phyloP scores from a whole-genome alignment of 164 flowering plant genomes.

The Sextonia rubra region DNA sequence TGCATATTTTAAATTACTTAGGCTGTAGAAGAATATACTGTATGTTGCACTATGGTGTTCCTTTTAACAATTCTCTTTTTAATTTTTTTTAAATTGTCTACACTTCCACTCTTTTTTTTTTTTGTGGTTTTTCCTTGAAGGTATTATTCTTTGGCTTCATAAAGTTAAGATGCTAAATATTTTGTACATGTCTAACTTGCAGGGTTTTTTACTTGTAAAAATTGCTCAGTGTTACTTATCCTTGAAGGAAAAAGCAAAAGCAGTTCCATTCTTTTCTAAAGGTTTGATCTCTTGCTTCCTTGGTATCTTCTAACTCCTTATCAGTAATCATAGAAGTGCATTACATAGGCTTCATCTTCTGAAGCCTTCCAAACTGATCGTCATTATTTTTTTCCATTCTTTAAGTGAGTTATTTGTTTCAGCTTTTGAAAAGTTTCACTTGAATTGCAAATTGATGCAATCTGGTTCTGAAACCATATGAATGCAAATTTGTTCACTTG shows the following conservation, averaged over 20 bases:
- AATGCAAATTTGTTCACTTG: too few relatives aligned
- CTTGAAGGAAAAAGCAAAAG: slow-evolving; percentile 36
- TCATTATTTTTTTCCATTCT: not conserved
- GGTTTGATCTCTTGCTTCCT: slow-evolving; percentile 24
- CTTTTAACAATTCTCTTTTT: too few relatives aligned
- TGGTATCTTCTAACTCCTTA: not conserved
- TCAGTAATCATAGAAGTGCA: not conserved
- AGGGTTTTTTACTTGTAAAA: slow-evolving; percentile 47
- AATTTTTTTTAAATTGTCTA: too few relatives aligned
- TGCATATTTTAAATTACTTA: too few relatives aligned
- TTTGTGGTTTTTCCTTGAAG: too few relatives aligned
- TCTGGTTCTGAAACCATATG: not conserved
- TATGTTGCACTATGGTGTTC: too few relatives aligned
- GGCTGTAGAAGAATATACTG: too few relatives aligned
- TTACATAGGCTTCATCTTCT: not conserved
- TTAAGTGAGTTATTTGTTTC: not conserved
- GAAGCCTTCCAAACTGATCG: not conserved
- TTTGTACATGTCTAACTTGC: slow-evolving; percentile 10
- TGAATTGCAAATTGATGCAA: not conserved
- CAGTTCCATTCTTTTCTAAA: slow-evolving; percentile 49
- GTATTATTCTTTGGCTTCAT: too few relatives aligned
- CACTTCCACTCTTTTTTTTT: too few relatives aligned
- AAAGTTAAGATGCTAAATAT: not conserved
- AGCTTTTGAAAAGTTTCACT: not conserved
- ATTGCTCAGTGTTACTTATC: slow-evolving; percentile 51